These are phyloP conservation scores for Effrenium voratum DNA, from an alignment of 73 alveolate species.

Conservation along the genomic window DNA sequence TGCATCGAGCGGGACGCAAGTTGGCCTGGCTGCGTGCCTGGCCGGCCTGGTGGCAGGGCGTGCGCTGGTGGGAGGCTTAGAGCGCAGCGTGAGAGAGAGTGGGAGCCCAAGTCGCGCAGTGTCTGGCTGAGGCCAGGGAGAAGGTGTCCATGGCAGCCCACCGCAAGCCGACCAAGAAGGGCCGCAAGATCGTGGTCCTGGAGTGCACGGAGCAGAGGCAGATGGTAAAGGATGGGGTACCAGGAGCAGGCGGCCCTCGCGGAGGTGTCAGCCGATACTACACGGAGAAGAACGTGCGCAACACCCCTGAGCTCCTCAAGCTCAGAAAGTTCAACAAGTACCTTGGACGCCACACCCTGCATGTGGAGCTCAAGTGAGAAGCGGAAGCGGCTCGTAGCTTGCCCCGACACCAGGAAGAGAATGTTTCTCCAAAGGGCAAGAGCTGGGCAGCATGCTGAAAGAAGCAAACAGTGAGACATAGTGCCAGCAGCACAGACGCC, in stretches of 20 bases:
- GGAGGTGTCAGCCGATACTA: conserved; percentile 91
- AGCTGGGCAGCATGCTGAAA: too few species aligned
- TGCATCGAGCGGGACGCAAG: too few species aligned
- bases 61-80: too few species aligned
- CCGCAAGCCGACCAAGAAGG: conserved; percentile 92
- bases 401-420: too few species aligned
- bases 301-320: conserved; percentile 88
- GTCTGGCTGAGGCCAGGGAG: background rate
- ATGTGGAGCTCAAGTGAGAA: conserved; percentile 88
- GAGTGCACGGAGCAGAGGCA: conserved; percentile 89
- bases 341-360: conserved; percentile 92
- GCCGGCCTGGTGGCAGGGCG: too few species aligned
- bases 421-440: too few species aligned
- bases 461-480: too few species aligned
- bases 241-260: conserved; percentile 93
- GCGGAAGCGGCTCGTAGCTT: too few species aligned
- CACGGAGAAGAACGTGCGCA: conserved; percentile 93
- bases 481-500: too few species aligned
- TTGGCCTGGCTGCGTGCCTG: too few species aligned
- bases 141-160: conserved; percentile 80
- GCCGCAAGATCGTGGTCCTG: conserved; percentile 73
- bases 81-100: too few species aligned
- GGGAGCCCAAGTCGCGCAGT: too few species aligned
- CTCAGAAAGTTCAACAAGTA: conserved; percentile 90
- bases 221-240: conserved; percentile 87